Conservation (phyloP, 345 rosid species). For the Gossypium bickii region DNA sequence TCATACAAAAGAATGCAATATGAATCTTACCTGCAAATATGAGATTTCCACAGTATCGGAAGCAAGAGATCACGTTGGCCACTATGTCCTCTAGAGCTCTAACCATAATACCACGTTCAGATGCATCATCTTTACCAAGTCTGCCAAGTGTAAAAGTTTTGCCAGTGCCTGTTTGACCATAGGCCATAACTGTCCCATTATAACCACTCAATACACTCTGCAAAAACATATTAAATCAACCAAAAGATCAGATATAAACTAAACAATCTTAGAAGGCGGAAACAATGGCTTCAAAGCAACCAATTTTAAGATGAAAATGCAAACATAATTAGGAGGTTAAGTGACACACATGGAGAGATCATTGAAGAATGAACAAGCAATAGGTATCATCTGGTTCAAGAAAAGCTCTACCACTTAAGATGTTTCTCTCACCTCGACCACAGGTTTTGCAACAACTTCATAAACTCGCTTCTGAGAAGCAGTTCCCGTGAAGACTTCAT, state of each 20-base stretch:
- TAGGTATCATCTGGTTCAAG: neutral
- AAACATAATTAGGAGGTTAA: neutral
- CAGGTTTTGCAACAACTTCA: conserved; percentile 87
- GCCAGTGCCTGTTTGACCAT: conserved; percentile 95
- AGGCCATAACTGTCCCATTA: conserved; percentile 96
- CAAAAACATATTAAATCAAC: conserved; percentile 23
- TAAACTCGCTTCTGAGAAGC: conserved; percentile 91
- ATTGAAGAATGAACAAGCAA: neutral
- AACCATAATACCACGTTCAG: conserved; percentile 93
- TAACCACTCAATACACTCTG: conserved; percentile 91
- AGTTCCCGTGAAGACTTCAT: conserved; percentile 68
- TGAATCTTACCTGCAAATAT: conserved; percentile 67
- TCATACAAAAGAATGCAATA: neutral
- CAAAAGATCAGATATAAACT: conserved; percentile 14
- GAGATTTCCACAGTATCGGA: conserved; percentile 75
- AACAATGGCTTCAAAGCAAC: neutral
- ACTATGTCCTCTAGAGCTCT: conserved; percentile 85
- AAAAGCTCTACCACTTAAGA: neutral
- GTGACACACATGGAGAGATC: neutral
- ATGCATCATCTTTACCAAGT: conserved; percentile 73
- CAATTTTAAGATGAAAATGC: neutral
- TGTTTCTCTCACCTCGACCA: conserved; percentile 59
- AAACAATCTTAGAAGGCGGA: neutral
- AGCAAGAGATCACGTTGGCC: conserved; percentile 34
- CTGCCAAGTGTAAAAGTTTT: conserved; percentile 87